Evolutionary conservation across 164 flowering plant genomes (phyloP), one percentile per base, ranked within the genome.

Genomic region (Berberis thunbergii): DNA sequence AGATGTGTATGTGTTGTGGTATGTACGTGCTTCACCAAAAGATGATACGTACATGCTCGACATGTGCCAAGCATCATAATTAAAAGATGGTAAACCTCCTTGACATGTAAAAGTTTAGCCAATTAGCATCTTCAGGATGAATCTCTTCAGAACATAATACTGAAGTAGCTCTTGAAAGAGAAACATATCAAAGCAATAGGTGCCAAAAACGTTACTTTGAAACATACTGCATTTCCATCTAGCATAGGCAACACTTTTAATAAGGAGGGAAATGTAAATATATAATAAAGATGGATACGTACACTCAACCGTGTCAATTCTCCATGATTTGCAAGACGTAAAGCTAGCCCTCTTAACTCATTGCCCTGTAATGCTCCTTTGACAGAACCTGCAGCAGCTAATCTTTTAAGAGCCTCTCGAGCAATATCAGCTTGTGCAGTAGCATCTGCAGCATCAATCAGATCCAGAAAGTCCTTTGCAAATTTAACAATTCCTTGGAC

Each of bases 381-480:
- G 54, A 91, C 86, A 52, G 99, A 84, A 74, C 93, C 96, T 49
- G 97, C 93, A 72, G 93, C 88, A 70, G 97, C 96, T 70, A 94
- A 72, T 69, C 97, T 84, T 77, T 89, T 87, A 13, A 91, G 86
- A 72, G 97, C 99, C 75, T 89, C 99, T 2, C 96, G 91, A 70
- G 99, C 97, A 77, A 94, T 86, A 62, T 94, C 97, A 73, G 79
- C 79, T 75, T 91, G 97, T 61, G 78, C 98, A 72, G 98, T 94
- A 42, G 98, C 98, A 86, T 94, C 98, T 54, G 98, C 98, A 62
- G 98, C 97, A 83, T 94, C 98, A 70, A 91, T 87, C 63, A 94
- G 89, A 77, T 89, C 96, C 79, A 91, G 65, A 77, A 91, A 91
- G 67, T 89, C 96, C 73, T 84, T 87, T 0, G 87, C 95, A 68